phyloP scores from a whole-genome alignment of 169 alveolate genomes.

The Cryptosporidium sp. region DNA sequence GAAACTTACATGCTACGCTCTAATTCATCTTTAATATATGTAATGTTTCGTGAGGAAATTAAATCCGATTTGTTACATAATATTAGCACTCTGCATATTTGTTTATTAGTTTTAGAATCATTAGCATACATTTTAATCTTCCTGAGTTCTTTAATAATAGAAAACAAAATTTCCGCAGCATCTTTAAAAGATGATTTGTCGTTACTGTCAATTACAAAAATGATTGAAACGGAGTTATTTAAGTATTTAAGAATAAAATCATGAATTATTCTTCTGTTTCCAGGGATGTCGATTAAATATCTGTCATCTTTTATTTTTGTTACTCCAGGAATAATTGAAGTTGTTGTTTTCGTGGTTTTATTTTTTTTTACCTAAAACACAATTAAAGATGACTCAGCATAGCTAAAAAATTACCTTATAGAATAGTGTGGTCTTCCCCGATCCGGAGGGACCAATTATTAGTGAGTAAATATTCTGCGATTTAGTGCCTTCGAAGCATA shows the following conservation, averaged over 20 bases:
- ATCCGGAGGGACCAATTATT: constrained; percentile 75
- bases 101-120: background rate
- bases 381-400: background rate
- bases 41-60: constrained; percentile 15
- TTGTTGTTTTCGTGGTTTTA: constrained; percentile 26
- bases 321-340: constrained; percentile 23
- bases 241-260: constrained; percentile 35
- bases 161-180: constrained; percentile 72
- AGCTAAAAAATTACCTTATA: constrained; percentile 68
- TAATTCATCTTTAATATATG: constrained; percentile 59
- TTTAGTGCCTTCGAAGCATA: background rate
- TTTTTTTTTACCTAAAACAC: constrained; percentile 26
- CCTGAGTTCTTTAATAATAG: background rate
- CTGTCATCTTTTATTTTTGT: constrained; percentile 8
- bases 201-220: constrained; percentile 63
- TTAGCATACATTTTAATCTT: background rate
- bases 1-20: constrained; percentile 72
- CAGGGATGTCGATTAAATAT: constrained; percentile 73
- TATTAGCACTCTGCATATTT: background rate
- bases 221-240: background rate
- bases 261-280: constrained; percentile 42
- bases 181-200: constrained; percentile 72
- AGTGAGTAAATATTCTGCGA: constrained; percentile 2
- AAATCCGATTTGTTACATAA: constrained; percentile 62
- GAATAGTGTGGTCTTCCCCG: constrained; percentile 71